Evolutionary conservation across 2,329 filamentous ascomycete genomes (phyloP).

Genomic region (Cytospora schulzeri): DNA sequence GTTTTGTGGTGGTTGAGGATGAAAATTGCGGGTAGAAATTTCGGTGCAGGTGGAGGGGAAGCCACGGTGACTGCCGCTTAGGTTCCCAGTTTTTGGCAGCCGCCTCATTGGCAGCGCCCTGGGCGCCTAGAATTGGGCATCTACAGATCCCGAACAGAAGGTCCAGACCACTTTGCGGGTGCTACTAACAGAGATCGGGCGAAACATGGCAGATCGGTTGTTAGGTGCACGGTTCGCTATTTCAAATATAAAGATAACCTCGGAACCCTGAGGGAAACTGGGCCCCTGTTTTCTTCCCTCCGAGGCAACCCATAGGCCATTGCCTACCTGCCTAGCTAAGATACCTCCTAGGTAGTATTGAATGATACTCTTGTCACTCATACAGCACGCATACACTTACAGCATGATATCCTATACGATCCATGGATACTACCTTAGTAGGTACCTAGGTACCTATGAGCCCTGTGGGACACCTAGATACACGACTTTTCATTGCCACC

Average conservation of each 20-base stretch:
- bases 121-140: constrained; percentile 1
- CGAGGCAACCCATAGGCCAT: no score
- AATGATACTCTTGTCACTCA: not conserved
- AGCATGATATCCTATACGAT: not conserved
- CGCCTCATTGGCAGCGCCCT: constrained; percentile 1
- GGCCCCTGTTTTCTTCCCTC: no score
- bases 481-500: no score
- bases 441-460: not conserved
- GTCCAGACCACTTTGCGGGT: not conserved
- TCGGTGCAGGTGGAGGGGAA: not conserved
- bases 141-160: not conserved
- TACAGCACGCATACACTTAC: not conserved
- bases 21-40: constrained; percentile 7
- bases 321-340: no score
- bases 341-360: no score
- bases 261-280: not conserved
- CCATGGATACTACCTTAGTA: not conserved
- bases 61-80: constrained; percentile 11
- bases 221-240: not conserved
- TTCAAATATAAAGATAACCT: not conserved
- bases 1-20: constrained; percentile 3
- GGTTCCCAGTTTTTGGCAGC: constrained; percentile 1
- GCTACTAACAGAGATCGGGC: not conserved
- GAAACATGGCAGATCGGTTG: not conserved
- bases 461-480: not conserved